Base-by-base conservation (phyloP, 352 stramenopile genomes). In the Phytopythium cucurbitacearum region DNA sequence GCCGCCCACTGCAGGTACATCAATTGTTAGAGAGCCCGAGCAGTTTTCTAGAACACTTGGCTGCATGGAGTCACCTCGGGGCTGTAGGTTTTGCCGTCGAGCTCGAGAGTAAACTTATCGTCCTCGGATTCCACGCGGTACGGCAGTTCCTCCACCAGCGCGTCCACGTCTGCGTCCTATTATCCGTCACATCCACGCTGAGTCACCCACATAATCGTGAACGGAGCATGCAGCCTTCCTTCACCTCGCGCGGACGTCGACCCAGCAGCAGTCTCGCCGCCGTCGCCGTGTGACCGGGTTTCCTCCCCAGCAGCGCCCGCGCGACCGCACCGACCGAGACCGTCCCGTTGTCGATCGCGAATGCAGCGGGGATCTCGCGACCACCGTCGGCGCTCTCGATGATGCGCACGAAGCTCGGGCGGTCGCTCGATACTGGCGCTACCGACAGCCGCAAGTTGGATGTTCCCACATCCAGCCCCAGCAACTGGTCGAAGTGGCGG, bases 381-480 rank as follows among this genome's bases (percentile, higher is more conserved):
- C 80, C 48, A 7, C 77, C 77, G 40, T 89, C 77, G 1, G 70
- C 71, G 36, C 67, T 87, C 52, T 85, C 75, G 32, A 88, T 65
- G 39, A 88, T 71, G 3, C 69, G 77, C 12, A 73, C 62, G 9
- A 38, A 41, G 34, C 33, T 37, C 39, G 48, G 43, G 10, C 45
- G 33, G 4, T 51, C 46, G 16, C 55, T 48, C 4, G 38, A 15
- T 5, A 2, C 28, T 28, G 21, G 21, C 12, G 37, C 16, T 34
- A 51, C 57, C 10, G 74, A 40, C 15, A 78, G 46, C 21, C 72
- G 69, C 10, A 71, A 68, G 2, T 56, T 50, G 3, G 77, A 65
- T 0, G 77, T 73, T 9, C 77, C 77, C 41, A 83, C 66, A 54
- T 86, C 74, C n/a, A 88, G 61, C 10, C 74, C 75, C 13, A 89